Percentiles rank a stretch among this genome's conserved stretches.
Evolutionary conservation across 2,329 filamentous ascomycete genomes (phyloP).

Genomic region (Emergomyces pasteurianus): DNA sequence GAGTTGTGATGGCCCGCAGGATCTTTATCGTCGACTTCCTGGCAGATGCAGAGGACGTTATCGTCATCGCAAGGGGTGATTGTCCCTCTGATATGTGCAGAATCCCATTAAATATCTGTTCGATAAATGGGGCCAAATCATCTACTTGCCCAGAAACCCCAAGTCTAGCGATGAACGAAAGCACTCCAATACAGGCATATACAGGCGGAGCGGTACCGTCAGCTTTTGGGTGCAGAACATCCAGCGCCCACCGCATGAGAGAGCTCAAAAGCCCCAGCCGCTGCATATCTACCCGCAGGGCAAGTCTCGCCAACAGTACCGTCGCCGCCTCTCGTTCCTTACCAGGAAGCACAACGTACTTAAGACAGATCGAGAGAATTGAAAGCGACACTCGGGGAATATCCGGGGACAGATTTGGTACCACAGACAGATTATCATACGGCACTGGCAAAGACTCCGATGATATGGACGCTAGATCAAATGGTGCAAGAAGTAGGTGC

Average conservation of each 20-base stretch:
- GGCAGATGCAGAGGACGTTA: constrained; percentile 63
- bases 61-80: constrained; percentile 38
- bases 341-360: constrained; percentile 61
- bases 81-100: constrained; percentile 46
- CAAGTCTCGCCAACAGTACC: constrained; percentile 64
- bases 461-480: constrained; percentile 81
- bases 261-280: constrained; percentile 55
- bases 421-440: constrained; percentile 19
- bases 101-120: constrained; percentile 53
- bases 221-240: constrained; percentile 40
- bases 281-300: constrained; percentile 83
- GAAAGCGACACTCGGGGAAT: constrained; percentile 60
- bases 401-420: constrained; percentile 40
- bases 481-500: constrained; percentile 72
- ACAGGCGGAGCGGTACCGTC: constrained; percentile 38
- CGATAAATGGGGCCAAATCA: constrained; percentile 57
- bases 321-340: constrained; percentile 89
- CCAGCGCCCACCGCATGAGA: constrained; percentile 60
- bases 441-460: constrained; percentile 28
- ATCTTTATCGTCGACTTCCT: constrained; percentile 77
- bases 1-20: constrained; percentile 59
- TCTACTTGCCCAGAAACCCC: constrained; percentile 59
- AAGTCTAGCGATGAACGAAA: constrained; percentile 69
- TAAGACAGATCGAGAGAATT: constrained; percentile 57
- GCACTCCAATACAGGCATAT: constrained; percentile 65